Base-by-base conservation (phyloP, 169 alveolate species). In the Perkinsus olseni region DNA sequence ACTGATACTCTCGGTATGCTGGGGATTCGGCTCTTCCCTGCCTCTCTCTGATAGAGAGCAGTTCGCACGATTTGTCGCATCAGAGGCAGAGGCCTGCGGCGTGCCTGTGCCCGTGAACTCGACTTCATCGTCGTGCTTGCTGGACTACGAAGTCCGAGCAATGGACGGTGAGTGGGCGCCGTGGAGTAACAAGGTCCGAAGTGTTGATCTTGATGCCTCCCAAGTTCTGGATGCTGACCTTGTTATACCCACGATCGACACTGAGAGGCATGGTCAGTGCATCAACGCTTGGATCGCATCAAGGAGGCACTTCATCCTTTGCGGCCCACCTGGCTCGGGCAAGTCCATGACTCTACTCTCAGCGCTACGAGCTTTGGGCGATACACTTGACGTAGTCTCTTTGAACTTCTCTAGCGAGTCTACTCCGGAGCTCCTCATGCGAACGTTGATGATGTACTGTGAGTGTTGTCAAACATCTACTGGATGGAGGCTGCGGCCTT, bases 241-340 rank as follows among this genome's bases (percentile, higher is more conserved):
- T 24, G 99, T 98, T 94, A 98, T 99, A 91, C 98, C 98, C 90
- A 99, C 99, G 0, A 99, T 99, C 91, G 99, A 99, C 95, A 99
- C 99, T 0, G 96, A 98, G 39, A 96, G 99, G 92, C 99, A 99
- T 94, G 97, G 97, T 93, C 99, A 98, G 48, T 98, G 98, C 36
- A 96, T 98, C 39, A 98, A 99, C 90, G 98, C 99, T 0, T 98
- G 99, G 99, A 95, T 98, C 0, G 96, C 98, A 93, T 99, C 97
- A 94, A 98, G 98, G 93, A 96, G 98, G 93, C 99, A 99, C n/a
- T 98, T 98, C 95, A 96, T 98, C 94, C 97, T 98, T 92, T 98
- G 99, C 95, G 99, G 99, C 21, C 99, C 99, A 3, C 99, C 99
- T 0, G 99, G 99, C 45, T 97, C 99, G 62, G 99, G 99, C 51